Evolutionary conservation across 768 basidiomycete species (phyloP).

Genomic region (Tulasnella sp.): DNA sequence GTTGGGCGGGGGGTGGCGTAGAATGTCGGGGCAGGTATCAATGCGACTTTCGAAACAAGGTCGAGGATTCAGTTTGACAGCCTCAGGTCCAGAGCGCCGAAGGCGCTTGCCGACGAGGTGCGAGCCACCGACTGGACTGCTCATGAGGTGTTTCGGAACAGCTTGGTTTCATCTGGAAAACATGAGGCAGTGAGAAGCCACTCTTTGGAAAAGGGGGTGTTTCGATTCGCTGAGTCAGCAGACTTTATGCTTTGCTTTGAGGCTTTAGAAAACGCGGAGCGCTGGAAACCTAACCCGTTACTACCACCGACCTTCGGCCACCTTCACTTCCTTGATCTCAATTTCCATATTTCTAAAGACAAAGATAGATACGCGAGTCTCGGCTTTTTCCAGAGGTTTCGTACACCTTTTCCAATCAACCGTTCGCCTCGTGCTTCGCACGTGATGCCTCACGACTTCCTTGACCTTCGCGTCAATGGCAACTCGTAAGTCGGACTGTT

Average conservation of each 20-base stretch:
- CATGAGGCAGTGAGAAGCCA: too few relatives aligned
- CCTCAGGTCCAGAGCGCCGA: too few relatives aligned
- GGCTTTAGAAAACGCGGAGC: not conserved
- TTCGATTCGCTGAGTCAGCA: not conserved
- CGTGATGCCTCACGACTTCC: constrained; percentile 23
- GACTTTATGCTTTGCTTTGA: not conserved
- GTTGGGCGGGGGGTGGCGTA: not conserved
- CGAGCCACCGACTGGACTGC: too few relatives aligned
- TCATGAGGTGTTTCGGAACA: too few relatives aligned
- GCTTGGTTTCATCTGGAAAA: too few relatives aligned
- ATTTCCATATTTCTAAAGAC: not conserved
- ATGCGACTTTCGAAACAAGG: not conserved
- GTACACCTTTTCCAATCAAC: not conserved
- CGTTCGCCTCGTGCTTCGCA: not conserved
- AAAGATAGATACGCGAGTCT: not conserved
- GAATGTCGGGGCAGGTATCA: not conserved
- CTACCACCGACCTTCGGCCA: not conserved
- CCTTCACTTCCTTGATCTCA: not conserved
- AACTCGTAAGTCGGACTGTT: not conserved
- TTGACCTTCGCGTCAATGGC: constrained; percentile 25
- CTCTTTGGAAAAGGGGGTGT: too few relatives aligned
- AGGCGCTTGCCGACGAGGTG: too few relatives aligned
- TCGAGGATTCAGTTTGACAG: too few relatives aligned
- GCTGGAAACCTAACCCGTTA: too few relatives aligned
- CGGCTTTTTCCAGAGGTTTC: not conserved